Evolutionary conservation across 441 rosid species (phyloP), one percentile per base, ranked within the genome.

Genomic region (Corymbia citriodora): DNA sequence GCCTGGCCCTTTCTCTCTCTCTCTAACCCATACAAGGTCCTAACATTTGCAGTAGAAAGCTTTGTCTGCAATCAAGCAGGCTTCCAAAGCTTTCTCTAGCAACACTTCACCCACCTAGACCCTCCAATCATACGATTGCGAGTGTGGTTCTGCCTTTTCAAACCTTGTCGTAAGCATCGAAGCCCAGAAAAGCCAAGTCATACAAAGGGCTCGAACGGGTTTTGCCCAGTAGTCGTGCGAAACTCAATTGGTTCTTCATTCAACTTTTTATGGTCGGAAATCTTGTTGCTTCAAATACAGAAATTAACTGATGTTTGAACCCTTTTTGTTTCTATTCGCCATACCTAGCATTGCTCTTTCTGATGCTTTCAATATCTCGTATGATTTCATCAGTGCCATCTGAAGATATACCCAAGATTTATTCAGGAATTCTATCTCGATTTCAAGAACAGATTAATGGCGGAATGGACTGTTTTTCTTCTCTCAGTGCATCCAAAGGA

Each of bases 11-110:
- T 33, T 63, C 33, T 14, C 70, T 61, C 16, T 63, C 72, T 63
- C 33, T 29, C 70, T 63, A 40, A 40, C 45, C 45, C n/a, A 31
- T 2, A 16, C 12, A 10, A 0, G 45, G 45, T 23, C 82, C 82
- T 72, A 9, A 18, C 81, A 18, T 74, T 40, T 40, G 0, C 14
- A 74, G 83, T 40, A 23, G 48, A 0, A 74, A 74, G 29, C 83
- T 0, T 0, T 21, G 50, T 74, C 83, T 11, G 50, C 83, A 40
- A 2, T 40, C 83, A 7, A 50, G 50, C 16, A 0, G 5, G 9
- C 40, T 12, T 74, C 82, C 27, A 19, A 70, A 0, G 82, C 49
- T 36, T 36, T 72, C 23, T 70, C 13, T 8, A 19, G 21, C 45
- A 40, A 40, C 45, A 40, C 45, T 40, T 40, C 45, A 40, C 45